Evolutionary conservation across 805 yeast species (phyloP), one percentile per base, ranked within the genome.

Genomic region (Candida qinlingensis): DNA sequence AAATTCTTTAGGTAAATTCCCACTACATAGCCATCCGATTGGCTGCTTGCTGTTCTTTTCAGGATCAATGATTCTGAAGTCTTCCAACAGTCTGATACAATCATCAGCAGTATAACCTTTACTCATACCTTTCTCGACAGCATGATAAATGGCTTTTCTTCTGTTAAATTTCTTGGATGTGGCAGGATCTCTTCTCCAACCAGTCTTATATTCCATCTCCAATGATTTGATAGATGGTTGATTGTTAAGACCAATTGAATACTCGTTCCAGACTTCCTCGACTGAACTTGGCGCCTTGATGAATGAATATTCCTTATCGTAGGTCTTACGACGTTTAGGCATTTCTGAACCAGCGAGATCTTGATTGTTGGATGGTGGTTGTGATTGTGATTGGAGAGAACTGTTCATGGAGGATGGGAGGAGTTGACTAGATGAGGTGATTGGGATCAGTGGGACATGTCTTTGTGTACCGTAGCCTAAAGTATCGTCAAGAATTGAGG

Each of bases 141-240:
- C 83, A 51, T 71, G 74, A 61, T 78, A 79, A 27, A 79, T 69
- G 34, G 74, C 75, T 56, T 75, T 77, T 37, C 84, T 65, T 52
- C 85, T 60, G 42, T 76, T 69, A 56, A 75, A 79, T 41, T 80
- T 73, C 52, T 80, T 73, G 46, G 74, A 73, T 31, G 76, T 76
- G 0, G 82, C 80, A 8, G 76, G 70, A 43, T 70, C 81, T 44
- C 76, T 66, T 59, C 84, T 69, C 85, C 85, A 79, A 35, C 74
- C 73, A 1, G 81, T 72, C 45, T 74, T 75, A 53, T 71, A 79
- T 51, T 74, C 69, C 6, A 58, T 48, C 55, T 79, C 83, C 60
- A 79, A 62, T 10, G 72, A 64, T 50, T 71, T 72, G 37, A 79
- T 69, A 4, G 83, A 75, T 0, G 81, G 81, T 54, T 77, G 79